Conservation (phyloP, 805 yeast species). For the Wickerhamiella shivajii region DNA sequence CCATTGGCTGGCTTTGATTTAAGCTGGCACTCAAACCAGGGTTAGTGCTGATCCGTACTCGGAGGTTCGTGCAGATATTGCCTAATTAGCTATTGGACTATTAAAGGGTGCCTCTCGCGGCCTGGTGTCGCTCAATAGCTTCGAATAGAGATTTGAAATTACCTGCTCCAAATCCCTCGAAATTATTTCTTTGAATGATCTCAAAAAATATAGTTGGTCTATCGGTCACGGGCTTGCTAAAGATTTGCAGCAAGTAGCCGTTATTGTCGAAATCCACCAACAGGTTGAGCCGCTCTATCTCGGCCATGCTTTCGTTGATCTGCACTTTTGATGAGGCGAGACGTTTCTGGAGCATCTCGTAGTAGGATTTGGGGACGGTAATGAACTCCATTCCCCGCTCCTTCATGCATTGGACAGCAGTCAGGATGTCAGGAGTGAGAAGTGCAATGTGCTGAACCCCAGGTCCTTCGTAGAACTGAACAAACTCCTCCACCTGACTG, state of each 20-base stretch:
- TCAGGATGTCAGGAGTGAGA: slow-evolving; percentile 44
- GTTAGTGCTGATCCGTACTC: no score
- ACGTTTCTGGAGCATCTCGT: slow-evolving; percentile 33
- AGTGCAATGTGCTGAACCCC: slow-evolving; percentile 79
- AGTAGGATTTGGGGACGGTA: slow-evolving; percentile 42
- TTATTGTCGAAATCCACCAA: slow-evolving; percentile 63
- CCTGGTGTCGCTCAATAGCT: slow-evolving; percentile 66
- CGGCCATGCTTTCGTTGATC: slow-evolving; percentile 39
- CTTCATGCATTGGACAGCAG: slow-evolving; percentile 38
- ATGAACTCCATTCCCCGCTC: slow-evolving; percentile 61
- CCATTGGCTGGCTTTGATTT: no score
- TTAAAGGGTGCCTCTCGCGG: slow-evolving; percentile 43
- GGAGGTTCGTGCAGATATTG: no score
- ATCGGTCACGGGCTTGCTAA: slow-evolving; percentile 61
- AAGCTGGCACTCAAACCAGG: no score
- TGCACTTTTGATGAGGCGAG: slow-evolving; percentile 31
- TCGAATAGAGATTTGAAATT: slow-evolving; percentile 73
- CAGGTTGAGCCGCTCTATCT: slow-evolving; percentile 38
- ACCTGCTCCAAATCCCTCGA: slow-evolving; percentile 81
- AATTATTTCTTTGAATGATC: slow-evolving; percentile 64
- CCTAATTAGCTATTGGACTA: no score
- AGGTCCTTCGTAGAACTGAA: slow-evolving; percentile 61
- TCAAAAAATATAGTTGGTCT: slow-evolving; percentile 76
- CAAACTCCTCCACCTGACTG: slow-evolving; percentile 73
- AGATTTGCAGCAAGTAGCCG: slow-evolving; percentile 68